A percentile compares a stretch with the other conserved stretches of the same genome.
These are phyloP conservation scores for Cucurbitaria berberidis DNA, from an alignment of 2,329 filamentous ascomycete species.

Conservation along the genomic window DNA sequence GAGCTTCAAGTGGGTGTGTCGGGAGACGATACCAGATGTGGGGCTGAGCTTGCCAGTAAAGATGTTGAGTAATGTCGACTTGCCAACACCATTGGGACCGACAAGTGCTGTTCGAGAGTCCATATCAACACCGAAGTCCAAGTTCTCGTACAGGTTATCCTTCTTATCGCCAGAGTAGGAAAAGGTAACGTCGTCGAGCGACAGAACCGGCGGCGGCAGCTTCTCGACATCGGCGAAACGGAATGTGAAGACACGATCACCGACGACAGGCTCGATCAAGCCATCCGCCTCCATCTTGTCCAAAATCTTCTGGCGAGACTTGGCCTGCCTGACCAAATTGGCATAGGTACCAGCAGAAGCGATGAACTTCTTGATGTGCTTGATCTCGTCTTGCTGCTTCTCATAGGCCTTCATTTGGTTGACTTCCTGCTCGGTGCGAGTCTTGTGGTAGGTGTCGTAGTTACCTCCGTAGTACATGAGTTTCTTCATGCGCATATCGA, in stretches of 20 bases:
- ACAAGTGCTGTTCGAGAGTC: constrained; percentile 96
- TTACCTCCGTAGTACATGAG: constrained; percentile 99
- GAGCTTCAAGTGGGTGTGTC: constrained; percentile 98
- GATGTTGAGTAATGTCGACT: constrained; percentile 92
- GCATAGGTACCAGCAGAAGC: constrained; percentile 99
- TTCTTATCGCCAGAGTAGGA: constrained; percentile 89
- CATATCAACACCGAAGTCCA: constrained; percentile 99
- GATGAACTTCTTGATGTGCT: constrained; percentile 99
- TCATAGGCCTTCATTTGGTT: constrained; percentile 99
- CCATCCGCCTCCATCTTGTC: constrained; percentile 99
- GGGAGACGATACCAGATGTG: constrained; percentile 78
- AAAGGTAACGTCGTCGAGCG: constrained; percentile 97
- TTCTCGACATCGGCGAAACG: constrained; percentile 98
- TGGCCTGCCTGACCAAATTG: constrained; percentile 98
- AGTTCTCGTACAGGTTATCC: constrained; percentile 94
- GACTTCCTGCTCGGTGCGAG: constrained; percentile 87
- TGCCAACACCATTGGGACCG: constrained; percentile 98
- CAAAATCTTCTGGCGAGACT: constrained; percentile 98
- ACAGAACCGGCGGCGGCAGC: constrained; percentile 94
- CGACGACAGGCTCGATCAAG: constrained; percentile 88
- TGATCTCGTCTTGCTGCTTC: constrained; percentile 99
- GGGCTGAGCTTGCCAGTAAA: constrained; percentile 96
- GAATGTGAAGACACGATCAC: constrained; percentile 94
- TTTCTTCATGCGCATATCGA: constrained; percentile 91
- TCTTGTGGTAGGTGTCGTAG: constrained; percentile 98